Evolutionary conservation across 257 asterid species (phyloP), one percentile per base, ranked within the genome.

Genomic region (Capsicum baccatum): DNA sequence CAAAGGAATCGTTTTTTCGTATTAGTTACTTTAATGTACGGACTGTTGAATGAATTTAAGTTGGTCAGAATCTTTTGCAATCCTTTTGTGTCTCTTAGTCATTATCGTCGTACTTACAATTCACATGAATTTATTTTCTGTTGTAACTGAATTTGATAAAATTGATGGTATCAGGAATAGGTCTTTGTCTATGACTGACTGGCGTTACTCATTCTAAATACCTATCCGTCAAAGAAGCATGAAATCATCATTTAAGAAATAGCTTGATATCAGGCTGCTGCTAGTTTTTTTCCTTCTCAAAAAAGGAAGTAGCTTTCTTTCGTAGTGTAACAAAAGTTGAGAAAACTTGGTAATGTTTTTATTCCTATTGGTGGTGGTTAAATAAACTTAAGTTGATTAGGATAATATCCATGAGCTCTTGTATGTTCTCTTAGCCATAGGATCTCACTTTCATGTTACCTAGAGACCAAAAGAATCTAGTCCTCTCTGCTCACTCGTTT

Each of bases 341-440:
- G 42, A 48, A 73, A 48, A 73, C 59, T 73, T 73, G n/a, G 59
- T 48, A 50, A 74, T 74, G 56, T 12, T 15, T 50, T 6, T 73
- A 48, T 19, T 3, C 60, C 37, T 26, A n/a, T 74, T 74, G 16
- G 15, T 9, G 57, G 80, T 13, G 19, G 60, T 19, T 50, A 74
- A 48, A 48, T 74, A 50, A 50, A n/a, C 11, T 48, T 74, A 50
- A 33, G 6, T 74, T 74, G 44, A 6, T 48, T 52, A 19, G 39
- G 80, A 26, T 74, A 6, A 74, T 74, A 74, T 74, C 80, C 80
- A 73, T 19, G 19, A 48, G 59, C 37, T 74, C 60, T 74, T 74
- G 44, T 74, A 8, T 12, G 59, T 13, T 74, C 13, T 74, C 60
- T 74, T 21, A 0, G 80, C 19, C 8, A 9, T 74, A 48, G 12